Conservation (phyloP, 441 rosid species). For the Manihot esculenta region DNA sequence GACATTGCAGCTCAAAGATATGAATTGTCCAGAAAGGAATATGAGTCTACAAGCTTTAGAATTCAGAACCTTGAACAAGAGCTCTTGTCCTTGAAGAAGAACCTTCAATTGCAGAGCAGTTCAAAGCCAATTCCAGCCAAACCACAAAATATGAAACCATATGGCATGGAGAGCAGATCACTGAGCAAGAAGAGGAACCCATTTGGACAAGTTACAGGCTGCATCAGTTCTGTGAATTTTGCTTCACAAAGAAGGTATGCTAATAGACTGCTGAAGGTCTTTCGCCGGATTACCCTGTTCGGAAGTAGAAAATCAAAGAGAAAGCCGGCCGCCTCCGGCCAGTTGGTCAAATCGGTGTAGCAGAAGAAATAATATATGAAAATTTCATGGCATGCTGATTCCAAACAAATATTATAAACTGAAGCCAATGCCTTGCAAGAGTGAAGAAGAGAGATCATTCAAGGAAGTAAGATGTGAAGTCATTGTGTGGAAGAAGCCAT, state of each 20-base stretch:
- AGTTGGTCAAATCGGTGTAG: slow-evolving; percentile 25
- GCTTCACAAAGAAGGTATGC: slow-evolving; percentile 61
- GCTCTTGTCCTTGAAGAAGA: slow-evolving; percentile 54
- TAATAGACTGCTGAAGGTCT: slow-evolving; percentile 41
- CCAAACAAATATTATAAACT: not conserved
- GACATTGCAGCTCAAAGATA: slow-evolving; percentile 35
- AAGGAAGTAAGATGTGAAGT: not conserved
- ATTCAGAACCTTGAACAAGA: slow-evolving; percentile 74
- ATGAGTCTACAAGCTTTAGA: slow-evolving; percentile 71
- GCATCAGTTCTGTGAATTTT: slow-evolving; percentile 62
- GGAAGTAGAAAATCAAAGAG: slow-evolving; percentile 48
- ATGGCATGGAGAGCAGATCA: slow-evolving; percentile 43
- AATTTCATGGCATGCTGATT: not conserved
- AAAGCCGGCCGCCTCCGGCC: slow-evolving; percentile 26
- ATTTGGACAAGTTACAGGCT: slow-evolving; percentile 51
- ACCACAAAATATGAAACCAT: slow-evolving; percentile 29
- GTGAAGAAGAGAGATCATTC: no score
- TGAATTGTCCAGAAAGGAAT: slow-evolving; percentile 46
- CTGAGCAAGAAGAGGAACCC: slow-evolving; percentile 57
- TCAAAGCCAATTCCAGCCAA: slow-evolving; percentile 34
- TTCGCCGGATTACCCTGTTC: slow-evolving; percentile 36
- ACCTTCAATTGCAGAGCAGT: slow-evolving; percentile 42
- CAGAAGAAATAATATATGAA: slow-evolving; percentile 14
- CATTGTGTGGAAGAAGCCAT: not conserved
- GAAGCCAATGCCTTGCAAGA: not conserved